Conservation (phyloP, 495 filamentous ascomycete species). For the Jackrogersella multiformis region DNA sequence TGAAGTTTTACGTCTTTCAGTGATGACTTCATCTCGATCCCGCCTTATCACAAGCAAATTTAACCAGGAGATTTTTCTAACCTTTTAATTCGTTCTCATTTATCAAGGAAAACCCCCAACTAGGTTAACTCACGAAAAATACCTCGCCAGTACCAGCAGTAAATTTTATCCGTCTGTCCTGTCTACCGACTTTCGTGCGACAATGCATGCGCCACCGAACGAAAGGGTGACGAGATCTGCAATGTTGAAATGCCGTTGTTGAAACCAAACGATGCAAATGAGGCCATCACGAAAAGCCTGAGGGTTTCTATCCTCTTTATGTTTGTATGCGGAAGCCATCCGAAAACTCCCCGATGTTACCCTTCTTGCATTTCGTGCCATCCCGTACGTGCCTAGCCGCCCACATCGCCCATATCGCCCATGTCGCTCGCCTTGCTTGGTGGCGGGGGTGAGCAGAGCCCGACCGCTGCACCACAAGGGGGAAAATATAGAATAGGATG, state of each 20-base stretch:
- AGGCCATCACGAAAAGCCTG: conserved; percentile 34
- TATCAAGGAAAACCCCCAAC: conserved; percentile 3
- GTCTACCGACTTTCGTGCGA: conserved; percentile 21
- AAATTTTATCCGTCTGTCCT: conserved; percentile 5
- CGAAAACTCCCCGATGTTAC: conserved; percentile 38
- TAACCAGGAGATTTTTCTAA: neutral
- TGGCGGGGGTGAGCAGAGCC: conserved; percentile 10
- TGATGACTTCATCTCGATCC: conserved; percentile 33
- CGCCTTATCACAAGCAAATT: conserved; percentile 30
- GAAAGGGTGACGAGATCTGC: conserved; percentile 27
- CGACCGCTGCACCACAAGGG: conserved; percentile 10
- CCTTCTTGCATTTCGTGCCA: conserved; percentile 20
- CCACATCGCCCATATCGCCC: conserved; percentile 22
- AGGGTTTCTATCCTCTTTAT: conserved; percentile 16
- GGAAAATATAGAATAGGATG: neutral
- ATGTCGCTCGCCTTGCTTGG: conserved; percentile 7
- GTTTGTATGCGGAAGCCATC: conserved; percentile 29
- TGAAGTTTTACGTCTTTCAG: conserved; percentile 1
- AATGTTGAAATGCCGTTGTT: conserved; percentile 40
- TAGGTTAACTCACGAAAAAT: conserved; percentile 8
- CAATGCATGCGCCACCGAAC: neutral
- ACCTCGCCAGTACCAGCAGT: conserved; percentile 3
- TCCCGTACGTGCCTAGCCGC: conserved; percentile 16
- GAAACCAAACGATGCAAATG: conserved; percentile 40
- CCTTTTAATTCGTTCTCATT: conserved; percentile 24